Evolutionary conservation across 441 rosid species (phyloP).

Genomic region (Raphanus hybrid): DNA sequence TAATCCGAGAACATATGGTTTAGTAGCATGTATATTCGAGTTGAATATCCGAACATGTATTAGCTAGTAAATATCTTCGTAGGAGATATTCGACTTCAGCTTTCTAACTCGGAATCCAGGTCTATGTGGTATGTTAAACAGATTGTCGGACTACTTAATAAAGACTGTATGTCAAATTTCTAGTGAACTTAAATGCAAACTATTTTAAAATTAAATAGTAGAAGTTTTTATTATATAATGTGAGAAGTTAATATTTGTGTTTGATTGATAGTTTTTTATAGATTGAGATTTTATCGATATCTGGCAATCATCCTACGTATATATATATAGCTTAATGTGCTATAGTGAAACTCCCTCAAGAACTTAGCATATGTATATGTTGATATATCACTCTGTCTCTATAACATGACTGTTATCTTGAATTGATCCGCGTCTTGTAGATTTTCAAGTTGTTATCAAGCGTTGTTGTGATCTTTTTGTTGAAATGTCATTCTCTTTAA

Average conservation of each 20-base stretch:
- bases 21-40: constrained; percentile 5
- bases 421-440: constrained; percentile 4
- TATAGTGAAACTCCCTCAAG: not conserved
- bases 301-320: not conserved
- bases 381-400: not conserved
- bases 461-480: constrained; percentile 27
- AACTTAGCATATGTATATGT: not conserved
- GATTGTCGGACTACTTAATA: not conserved
- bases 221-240: not conserved
- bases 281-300: not conserved
- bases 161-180: not conserved
- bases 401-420: constrained; percentile 10
- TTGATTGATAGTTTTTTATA: not conserved
- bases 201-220: not conserved
- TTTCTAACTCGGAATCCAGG: not conserved
- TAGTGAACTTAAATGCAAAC: not conserved
- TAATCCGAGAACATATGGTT: not conserved
- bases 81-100: not conserved
- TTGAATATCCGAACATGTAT: not conserved
- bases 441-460: constrained; percentile 1
- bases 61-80: constrained; percentile 9
- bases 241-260: not conserved
- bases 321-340: not conserved
- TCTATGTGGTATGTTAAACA: not conserved
- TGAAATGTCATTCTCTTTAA: constrained; percentile 29